phyloP scores from a whole-genome alignment of 768 basidiomycete species.

The Suillus hirtellus region DNA sequence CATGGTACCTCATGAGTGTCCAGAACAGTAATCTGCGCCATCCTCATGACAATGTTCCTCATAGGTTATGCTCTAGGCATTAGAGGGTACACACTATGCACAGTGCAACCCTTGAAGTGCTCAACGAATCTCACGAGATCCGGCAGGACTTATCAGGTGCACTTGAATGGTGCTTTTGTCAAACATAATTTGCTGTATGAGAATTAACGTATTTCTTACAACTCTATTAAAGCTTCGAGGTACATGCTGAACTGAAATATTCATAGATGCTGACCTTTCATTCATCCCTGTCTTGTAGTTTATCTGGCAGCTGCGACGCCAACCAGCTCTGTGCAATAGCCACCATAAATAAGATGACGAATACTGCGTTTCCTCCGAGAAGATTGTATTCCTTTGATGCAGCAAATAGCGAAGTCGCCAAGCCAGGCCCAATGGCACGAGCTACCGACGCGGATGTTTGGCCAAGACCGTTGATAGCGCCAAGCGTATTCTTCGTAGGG shows the following conservation, averaged over 20 bases:
- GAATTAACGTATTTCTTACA: neutral
- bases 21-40: neutral
- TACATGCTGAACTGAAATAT: neutral
- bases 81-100: neutral
- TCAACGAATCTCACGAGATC: too few species aligned
- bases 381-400: constrained; percentile 48
- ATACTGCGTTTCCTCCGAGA: constrained; percentile 52
- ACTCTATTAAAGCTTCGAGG: neutral
- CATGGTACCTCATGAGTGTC: neutral
- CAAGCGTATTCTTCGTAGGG: constrained; percentile 52
- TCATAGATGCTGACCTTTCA: neutral
- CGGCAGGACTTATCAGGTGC: neutral
- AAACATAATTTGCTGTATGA: neutral
- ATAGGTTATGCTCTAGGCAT: neutral
- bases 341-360: constrained; percentile 40
- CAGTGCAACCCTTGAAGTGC: neutral
- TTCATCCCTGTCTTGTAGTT: constrained; percentile 36
- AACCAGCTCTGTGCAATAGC: constrained; percentile 21
- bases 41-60: neutral
- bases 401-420: constrained; percentile 52
- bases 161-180: neutral
- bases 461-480: constrained; percentile 57
- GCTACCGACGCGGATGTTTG: constrained; percentile 49
- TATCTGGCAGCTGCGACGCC: constrained; percentile 25
- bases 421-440: constrained; percentile 50